These are phyloP conservation scores for Kalaharituber pfeilii DNA, from an alignment of 2,329 filamentous ascomycete species.

Conservation along the genomic window DNA sequence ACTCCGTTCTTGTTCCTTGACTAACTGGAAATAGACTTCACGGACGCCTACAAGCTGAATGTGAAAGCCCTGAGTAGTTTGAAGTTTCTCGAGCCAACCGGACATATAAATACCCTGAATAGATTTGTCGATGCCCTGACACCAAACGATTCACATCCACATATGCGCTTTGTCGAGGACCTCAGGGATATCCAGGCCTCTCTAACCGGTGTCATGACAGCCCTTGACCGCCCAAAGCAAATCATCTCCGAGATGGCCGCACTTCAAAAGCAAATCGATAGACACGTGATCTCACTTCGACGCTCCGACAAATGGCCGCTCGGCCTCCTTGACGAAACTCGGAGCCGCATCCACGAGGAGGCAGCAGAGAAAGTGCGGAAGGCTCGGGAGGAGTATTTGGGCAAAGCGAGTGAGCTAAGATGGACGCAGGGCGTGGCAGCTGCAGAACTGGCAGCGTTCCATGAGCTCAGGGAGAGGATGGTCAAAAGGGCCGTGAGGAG, in stretches of 20 bases:
- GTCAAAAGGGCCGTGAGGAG: constrained; percentile 57
- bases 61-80: constrained; percentile 19
- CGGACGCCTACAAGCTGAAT: constrained; percentile 15
- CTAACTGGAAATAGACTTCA: constrained; percentile 41
- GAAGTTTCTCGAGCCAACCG: constrained; percentile 19
- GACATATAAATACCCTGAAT: constrained; percentile 52
- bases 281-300: constrained; percentile 55
- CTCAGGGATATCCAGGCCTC: constrained; percentile 70
- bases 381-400: constrained; percentile 50
- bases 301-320: constrained; percentile 66
- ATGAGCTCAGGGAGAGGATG: constrained; percentile 67
- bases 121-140: constrained; percentile 49
- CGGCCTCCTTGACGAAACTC: constrained; percentile 68
- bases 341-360: constrained; percentile 58
- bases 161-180: constrained; percentile 53
- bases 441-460: constrained; percentile 80
- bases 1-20: constrained; percentile 27
- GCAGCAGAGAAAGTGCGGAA: constrained; percentile 62
- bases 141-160: constrained; percentile 55
- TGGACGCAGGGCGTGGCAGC: constrained; percentile 93
- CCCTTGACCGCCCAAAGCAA: constrained; percentile 60
- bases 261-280: constrained; percentile 58
- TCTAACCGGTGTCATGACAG: constrained; percentile 60
- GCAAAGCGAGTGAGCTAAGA: constrained; percentile 62
- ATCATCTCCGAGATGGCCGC: constrained; percentile 61